These are phyloP conservation scores for Geoglossum cookeanum DNA, from an alignment of 2,329 filamentous ascomycete genomes.

Conservation along the genomic window DNA sequence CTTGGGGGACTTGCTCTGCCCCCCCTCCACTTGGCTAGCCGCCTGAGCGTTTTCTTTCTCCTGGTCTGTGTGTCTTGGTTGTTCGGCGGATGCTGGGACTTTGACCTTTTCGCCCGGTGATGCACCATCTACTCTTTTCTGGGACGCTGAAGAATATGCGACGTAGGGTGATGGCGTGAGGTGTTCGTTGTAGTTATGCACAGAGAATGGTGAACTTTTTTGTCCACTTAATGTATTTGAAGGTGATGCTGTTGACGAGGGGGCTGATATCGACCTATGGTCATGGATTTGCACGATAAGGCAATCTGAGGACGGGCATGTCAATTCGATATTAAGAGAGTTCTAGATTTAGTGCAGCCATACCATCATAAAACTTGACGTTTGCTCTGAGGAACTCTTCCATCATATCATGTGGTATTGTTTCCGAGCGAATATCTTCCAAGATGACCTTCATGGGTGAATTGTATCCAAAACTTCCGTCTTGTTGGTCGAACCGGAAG, in stretches of 20 bases:
- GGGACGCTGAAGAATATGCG: slow-evolving; percentile 35
- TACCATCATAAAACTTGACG: slow-evolving; percentile 76
- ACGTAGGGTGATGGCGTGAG: slow-evolving; percentile 77
- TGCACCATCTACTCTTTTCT: slow-evolving; percentile 1
- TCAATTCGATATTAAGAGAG: background rate
- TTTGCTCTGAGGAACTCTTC: slow-evolving; percentile 52
- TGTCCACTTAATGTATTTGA: slow-evolving; percentile 36
- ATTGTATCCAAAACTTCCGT: slow-evolving; percentile 79
- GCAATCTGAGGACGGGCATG: slow-evolving; percentile 31
- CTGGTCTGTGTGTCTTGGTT: background rate
- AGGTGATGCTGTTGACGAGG: slow-evolving; percentile 35
- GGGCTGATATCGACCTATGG: slow-evolving; percentile 44
- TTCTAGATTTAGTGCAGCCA: slow-evolving; percentile 1
- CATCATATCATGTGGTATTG: slow-evolving; percentile 76
- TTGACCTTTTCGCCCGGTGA: background rate
- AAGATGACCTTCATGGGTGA: slow-evolving; percentile 74
- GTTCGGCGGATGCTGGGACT: background rate
- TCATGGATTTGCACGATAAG: slow-evolving; percentile 90
- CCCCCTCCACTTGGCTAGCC: slow-evolving; percentile 7
- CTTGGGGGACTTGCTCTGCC: slow-evolving; percentile 23
- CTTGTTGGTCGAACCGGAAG: slow-evolving; percentile 85
- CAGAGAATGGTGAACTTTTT: slow-evolving; percentile 53
- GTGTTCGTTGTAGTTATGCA: slow-evolving; percentile 83
- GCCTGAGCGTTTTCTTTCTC: background rate
- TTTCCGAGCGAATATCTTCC: slow-evolving; percentile 56